These are phyloP conservation scores for Magnolia changhungtana DNA, from an alignment of 164 flowering plant genomes.

Conservation along the genomic window DNA sequence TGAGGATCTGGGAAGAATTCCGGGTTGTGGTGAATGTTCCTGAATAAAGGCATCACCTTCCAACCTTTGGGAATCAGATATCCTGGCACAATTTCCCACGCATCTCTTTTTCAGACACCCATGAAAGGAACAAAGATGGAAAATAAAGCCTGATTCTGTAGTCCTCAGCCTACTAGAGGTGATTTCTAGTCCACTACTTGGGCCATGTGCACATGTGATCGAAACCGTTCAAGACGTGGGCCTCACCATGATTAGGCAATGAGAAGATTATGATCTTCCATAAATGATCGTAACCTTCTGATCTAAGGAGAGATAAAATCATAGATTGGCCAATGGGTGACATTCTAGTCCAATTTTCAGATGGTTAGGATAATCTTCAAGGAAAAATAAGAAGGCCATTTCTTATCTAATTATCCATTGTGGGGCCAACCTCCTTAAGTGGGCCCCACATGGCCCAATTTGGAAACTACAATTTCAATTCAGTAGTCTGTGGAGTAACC, in stretches of 20 bases:
- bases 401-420: too few relatives aligned
- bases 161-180: too few relatives aligned
- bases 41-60: constrained; percentile 93
- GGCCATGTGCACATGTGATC: background rate
- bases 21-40: constrained; percentile 86
- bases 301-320: too few relatives aligned
- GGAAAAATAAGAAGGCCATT: background rate
- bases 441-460: background rate
- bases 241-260: background rate
- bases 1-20: constrained; percentile 66
- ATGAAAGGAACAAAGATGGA: background rate
- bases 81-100: constrained; percentile 41
- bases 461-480: background rate
- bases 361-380: background rate
- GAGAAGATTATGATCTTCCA: too few relatives aligned
- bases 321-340: too few relatives aligned
- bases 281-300: too few relatives aligned
- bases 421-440: too few relatives aligned
- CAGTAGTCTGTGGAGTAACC: background rate
- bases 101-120: background rate
- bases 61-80: constrained; percentile 92
- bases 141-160: too few relatives aligned
- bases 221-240: background rate
- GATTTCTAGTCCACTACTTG: too few relatives aligned
- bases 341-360: too few relatives aligned